These are phyloP conservation scores for Alternaria rosae DNA, from an alignment of 2,329 filamentous ascomycete species.

Conservation along the genomic window DNA sequence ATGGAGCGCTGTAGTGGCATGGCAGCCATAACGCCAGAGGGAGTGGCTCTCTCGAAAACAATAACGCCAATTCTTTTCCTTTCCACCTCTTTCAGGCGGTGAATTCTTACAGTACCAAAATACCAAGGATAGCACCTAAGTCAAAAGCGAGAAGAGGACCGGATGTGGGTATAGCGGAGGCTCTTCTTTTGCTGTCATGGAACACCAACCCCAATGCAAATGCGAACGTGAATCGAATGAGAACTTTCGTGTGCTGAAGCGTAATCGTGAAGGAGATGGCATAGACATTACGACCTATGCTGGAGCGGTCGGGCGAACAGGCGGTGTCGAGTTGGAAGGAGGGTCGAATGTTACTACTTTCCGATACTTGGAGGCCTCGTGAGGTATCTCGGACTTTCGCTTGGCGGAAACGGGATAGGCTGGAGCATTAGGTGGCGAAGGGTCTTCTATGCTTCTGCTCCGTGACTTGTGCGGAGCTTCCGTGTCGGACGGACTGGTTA, in stretches of 20 bases:
- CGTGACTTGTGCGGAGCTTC: conserved; percentile 10
- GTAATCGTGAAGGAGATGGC: conserved; percentile 5
- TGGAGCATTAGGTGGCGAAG: not conserved
- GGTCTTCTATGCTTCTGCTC: conserved; percentile 6
- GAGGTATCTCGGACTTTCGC: conserved; percentile 26
- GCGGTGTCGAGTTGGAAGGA: conserved; percentile 16
- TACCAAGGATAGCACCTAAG: not conserved
- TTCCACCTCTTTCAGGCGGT: conserved; percentile 8
- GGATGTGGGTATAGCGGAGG: conserved; percentile 31
- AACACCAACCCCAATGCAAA: conserved; percentile 32
- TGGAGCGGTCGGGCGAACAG: conserved; percentile 22
- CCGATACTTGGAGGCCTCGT: conserved; percentile 23
- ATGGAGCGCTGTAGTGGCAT: not conserved
- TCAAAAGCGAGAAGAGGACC: conserved; percentile 12
- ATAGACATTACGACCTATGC: conserved; percentile 10
- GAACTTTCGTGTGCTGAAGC: conserved; percentile 8
- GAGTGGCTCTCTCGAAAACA: conserved; percentile 2
- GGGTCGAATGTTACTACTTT: conserved; percentile 19
- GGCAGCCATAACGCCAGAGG: not conserved
- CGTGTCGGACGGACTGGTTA: conserved; percentile 8
- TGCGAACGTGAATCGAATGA: conserved; percentile 18
- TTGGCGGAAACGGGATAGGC: conserved; percentile 17
- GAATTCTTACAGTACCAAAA: not conserved
- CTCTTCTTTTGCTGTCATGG: conserved; percentile 21
- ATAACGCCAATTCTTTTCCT: conserved; percentile 17